Conservation (phyloP, 2,329 filamentous ascomycete species). For the Curvularia eragrostidis region DNA sequence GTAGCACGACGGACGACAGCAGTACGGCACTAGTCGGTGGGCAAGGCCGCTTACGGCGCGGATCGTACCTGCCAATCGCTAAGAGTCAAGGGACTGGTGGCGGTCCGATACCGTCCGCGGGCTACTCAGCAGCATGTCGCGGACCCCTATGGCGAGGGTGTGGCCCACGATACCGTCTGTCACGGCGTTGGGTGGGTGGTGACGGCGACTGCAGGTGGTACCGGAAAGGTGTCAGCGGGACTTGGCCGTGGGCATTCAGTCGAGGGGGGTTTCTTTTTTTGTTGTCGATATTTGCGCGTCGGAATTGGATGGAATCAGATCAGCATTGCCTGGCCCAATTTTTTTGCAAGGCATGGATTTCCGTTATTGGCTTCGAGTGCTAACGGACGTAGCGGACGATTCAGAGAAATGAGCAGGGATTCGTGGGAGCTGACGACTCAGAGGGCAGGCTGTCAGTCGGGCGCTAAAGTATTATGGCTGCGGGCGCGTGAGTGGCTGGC, state of each 20-base stretch:
- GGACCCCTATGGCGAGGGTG: slow-evolving; percentile 33
- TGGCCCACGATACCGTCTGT: slow-evolving; percentile 22
- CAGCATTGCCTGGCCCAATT: slow-evolving; percentile 45
- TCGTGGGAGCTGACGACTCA: slow-evolving; percentile 40
- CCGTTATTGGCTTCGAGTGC: slow-evolving; percentile 36
- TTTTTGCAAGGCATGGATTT: slow-evolving; percentile 33
- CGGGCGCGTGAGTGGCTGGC: slow-evolving; percentile 42
- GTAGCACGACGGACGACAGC: slow-evolving; percentile 43
- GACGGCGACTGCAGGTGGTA: slow-evolving; percentile 29
- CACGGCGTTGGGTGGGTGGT: slow-evolving; percentile 29
- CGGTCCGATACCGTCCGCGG: slow-evolving; percentile 40
- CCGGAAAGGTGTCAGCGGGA: slow-evolving; percentile 42
- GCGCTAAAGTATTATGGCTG: slow-evolving; percentile 47
- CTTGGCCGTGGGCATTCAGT: not conserved
- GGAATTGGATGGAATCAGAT: slow-evolving; percentile 49
- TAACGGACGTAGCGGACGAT: slow-evolving; percentile 38
- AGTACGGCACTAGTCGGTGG: slow-evolving; percentile 39
- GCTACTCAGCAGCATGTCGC: slow-evolving; percentile 34
- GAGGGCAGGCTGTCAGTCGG: slow-evolving; percentile 37
- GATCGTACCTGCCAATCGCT: slow-evolving; percentile 45
- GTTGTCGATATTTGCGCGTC: slow-evolving; percentile 35
- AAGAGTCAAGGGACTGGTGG: slow-evolving; percentile 31
- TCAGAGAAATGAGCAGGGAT: slow-evolving; percentile 47
- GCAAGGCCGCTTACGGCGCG: slow-evolving; percentile 42
- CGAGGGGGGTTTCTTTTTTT: slow-evolving; percentile 33